Base-by-base conservation (phyloP, 2,329 filamentous ascomycete species). In the Neoscytalidium dimidiatum region DNA sequence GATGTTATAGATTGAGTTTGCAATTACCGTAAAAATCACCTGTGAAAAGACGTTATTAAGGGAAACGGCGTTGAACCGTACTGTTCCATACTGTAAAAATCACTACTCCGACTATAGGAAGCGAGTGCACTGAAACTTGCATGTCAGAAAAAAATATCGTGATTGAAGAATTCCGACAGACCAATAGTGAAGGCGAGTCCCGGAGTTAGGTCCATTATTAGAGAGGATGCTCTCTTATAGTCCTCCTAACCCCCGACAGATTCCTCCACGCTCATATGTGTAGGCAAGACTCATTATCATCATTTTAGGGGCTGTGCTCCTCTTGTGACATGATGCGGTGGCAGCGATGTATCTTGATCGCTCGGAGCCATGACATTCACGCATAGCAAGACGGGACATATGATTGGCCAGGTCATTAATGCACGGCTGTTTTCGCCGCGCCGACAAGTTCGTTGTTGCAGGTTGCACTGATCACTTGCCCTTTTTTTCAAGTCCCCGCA, bases 1-100 rank as follows among this genome's bases (percentile, higher is more conserved):
- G 2, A 66, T 23, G 31, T 64, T 60, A 43, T 64, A 66, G 11
- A 64, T 66, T 11, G 21, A 29, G 11, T 14, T 49, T 13, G 14
- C 13, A 28, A 49, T 44, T 7, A n/a, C 41, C 11, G n/a, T 17
- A n/a, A 5, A 21, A 2, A 44, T 8, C 8, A 44, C 8, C 41
- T 44, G 41, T 7, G 8, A 5, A 21, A 44, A 1, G 14, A 4
- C 17, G 41, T 44, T 44, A 44, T 4, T 44, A 44, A 44, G 6
- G n/a, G 8, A 21, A 8, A 14, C 1, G 41, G 8, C 7, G 2
- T 19, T 44, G 14, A 7, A 19, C 2, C 3, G 11, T 44, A 17
- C 13, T 7, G 13, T 17, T 44, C n/a, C 41, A 19, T 7, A 44
- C 41, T 21, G 41, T 5, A 14, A 44, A 8, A 4, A 21, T 2